A percentile compares a stretch with the other conserved stretches of the same genome.
Evolutionary conservation across 495 filamentous ascomycete genomes (phyloP).

Genomic region (Xylaria castorea): DNA sequence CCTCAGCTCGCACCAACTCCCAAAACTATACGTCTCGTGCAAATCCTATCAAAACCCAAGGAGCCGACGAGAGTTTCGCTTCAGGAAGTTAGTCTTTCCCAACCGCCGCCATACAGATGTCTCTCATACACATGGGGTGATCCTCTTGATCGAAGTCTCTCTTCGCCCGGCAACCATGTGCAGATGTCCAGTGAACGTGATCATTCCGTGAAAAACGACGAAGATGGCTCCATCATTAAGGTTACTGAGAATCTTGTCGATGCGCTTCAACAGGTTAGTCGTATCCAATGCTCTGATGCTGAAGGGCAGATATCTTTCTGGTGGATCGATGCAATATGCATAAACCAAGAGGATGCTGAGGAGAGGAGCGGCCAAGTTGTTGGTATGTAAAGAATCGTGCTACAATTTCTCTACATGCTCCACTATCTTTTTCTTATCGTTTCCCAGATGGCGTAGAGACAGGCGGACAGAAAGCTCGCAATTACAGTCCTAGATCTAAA

Average conservation of each 20-base stretch:
- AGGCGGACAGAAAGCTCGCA: too few species aligned
- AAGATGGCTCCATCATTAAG: not conserved
- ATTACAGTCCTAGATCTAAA: not conserved
- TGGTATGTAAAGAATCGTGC: not conserved
- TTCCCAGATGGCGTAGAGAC: not conserved
- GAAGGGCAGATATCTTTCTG: slow-evolving; percentile 1
- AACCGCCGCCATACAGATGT: slow-evolving; percentile 35
- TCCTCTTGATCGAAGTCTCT: slow-evolving; percentile 20
- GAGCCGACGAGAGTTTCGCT: not conserved
- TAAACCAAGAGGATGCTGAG: slow-evolving; percentile 34
- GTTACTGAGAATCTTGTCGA: not conserved
- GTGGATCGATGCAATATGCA: slow-evolving; percentile 35
- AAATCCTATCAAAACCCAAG: not conserved
- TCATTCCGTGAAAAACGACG: not conserved
- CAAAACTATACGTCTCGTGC: not conserved
- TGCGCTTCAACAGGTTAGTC: slow-evolving; percentile 5
- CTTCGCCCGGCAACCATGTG: not conserved
- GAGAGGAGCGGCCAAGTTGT: not conserved
- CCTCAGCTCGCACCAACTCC: not conserved
- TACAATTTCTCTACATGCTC: not conserved
- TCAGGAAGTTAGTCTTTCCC: not conserved
- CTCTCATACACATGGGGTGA: slow-evolving; percentile 46
- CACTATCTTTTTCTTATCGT: not conserved
- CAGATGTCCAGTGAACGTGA: not conserved
- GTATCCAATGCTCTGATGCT: not conserved